phyloP scores from a whole-genome alignment of 495 filamentous ascomycete species.

The Astrothelium macrocarpum region DNA sequence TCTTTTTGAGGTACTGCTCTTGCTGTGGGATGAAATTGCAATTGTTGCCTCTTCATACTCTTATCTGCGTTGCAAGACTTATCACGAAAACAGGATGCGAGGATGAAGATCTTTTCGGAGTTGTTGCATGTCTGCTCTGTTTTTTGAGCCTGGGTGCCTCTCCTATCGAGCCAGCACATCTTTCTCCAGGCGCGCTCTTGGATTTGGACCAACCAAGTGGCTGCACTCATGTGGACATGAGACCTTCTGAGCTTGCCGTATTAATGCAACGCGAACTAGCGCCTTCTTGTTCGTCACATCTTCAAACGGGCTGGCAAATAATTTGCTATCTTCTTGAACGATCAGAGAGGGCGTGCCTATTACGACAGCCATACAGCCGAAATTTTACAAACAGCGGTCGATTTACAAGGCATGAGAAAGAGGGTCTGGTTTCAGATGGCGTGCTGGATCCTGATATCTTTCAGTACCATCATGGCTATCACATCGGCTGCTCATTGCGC shows the following conservation, averaged over 20 bases:
- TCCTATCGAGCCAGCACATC: conserved; percentile 10
- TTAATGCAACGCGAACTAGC: neutral
- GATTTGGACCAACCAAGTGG: neutral
- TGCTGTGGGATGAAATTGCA: conserved; percentile 30
- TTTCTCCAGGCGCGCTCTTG: neutral
- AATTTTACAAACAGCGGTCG: neutral
- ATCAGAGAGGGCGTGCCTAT: too few species aligned
- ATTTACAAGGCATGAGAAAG: neutral
- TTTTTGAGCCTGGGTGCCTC: conserved; percentile 28
- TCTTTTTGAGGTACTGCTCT: conserved; percentile 30
- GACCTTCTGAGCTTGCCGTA: neutral
- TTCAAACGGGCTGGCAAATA: neutral
- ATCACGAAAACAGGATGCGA: conserved; percentile 29
- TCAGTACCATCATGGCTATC: too few species aligned
- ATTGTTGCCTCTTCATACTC: conserved; percentile 31
- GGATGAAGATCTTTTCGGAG: conserved; percentile 35
- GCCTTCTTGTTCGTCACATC: neutral
- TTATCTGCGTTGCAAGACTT: conserved; percentile 30
- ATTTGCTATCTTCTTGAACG: neutral
- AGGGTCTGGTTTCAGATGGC: neutral
- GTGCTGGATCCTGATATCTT: neutral
- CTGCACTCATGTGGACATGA: neutral
- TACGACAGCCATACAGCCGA: too few species aligned
- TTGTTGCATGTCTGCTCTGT: conserved; percentile 33
- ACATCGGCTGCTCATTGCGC: neutral